phyloP scores from a whole-genome alignment of 2,329 filamentous ascomycete genomes.

The Calonectria honghensis region DNA sequence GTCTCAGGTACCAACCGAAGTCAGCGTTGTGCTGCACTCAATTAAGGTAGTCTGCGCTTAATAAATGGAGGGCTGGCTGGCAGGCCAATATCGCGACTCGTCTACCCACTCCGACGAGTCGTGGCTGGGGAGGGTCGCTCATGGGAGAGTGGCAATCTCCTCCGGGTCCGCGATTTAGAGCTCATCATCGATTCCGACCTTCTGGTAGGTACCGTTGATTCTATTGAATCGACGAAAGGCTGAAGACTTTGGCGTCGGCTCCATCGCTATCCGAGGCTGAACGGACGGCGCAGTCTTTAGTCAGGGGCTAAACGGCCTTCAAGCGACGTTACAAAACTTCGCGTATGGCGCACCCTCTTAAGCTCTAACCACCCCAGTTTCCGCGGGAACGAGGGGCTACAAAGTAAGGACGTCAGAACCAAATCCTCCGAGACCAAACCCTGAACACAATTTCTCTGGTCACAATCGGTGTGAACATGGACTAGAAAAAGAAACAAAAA shows the following conservation, averaged over 20 bases:
- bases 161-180: neutral
- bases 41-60: constrained; percentile 41
- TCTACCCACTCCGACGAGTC: constrained; percentile 33
- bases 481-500: neutral
- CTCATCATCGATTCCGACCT: constrained; percentile 25
- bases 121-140: constrained; percentile 43
- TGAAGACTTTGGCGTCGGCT: constrained; percentile 19
- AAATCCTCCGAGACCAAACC: constrained; percentile 1
- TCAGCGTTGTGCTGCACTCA: constrained; percentile 32
- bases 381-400: constrained; percentile 8
- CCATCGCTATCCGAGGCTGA: constrained; percentile 32
- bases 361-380: constrained; percentile 22
- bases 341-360: neutral
- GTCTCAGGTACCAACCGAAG: constrained; percentile 50
- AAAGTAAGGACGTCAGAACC: neutral
- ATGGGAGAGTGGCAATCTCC: constrained; percentile 17
- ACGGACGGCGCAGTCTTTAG: constrained; percentile 27
- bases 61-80: constrained; percentile 33
- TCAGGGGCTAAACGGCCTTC: constrained; percentile 10
- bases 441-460: neutral
- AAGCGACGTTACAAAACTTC: constrained; percentile 17
- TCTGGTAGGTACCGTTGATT: constrained; percentile 1
- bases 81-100: constrained; percentile 11
- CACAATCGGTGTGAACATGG: too few relatives aligned
- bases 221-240: constrained; percentile 14